Conservation (phyloP, 768 basidiomycete species). For the Leccinum uliginosum region DNA sequence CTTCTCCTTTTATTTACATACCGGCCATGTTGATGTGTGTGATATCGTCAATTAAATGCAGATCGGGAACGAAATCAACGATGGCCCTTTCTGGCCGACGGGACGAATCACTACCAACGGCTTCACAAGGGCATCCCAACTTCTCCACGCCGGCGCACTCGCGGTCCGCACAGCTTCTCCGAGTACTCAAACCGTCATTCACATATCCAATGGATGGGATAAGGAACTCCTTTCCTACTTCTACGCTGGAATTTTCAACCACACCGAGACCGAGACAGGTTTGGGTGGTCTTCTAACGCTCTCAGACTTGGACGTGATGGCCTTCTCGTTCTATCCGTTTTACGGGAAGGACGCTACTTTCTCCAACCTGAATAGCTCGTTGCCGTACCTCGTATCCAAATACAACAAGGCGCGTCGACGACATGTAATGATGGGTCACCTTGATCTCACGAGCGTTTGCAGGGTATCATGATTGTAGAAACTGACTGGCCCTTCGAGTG, state of each 20-base stretch:
- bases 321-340: conserved; percentile 9
- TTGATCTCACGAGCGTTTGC: conserved; percentile 1
- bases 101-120: conserved; percentile 5
- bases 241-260: conserved; percentile 1
- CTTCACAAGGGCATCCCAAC: conserved; percentile 12
- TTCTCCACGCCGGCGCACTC: conserved; percentile 34
- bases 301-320: conserved; percentile 10
- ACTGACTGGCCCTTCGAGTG: conserved; percentile 11
- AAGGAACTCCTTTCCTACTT: conserved; percentile 3
- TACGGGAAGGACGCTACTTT: conserved; percentile 7
- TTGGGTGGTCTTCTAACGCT: conserved; percentile 2
- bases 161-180: conserved; percentile 8
- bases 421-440: not conserved
- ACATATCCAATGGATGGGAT: conserved; percentile 11
- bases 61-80: conserved; percentile 14
- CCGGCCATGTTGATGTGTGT: too few relatives aligned
- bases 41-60: not conserved
- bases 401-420: conserved; percentile 6
- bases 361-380: conserved; percentile 2
- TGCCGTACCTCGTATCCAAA: conserved; percentile 6
- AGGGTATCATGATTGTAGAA: conserved; percentile 12
- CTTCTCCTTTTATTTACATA: not conserved
- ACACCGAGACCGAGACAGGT: not conserved
- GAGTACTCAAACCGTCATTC: conserved; percentile 3
- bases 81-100: conserved; percentile 7